These are phyloP conservation scores for Farysia itapuensis DNA, from an alignment of 1,284 basidiomycete species.

Conservation along the genomic window DNA sequence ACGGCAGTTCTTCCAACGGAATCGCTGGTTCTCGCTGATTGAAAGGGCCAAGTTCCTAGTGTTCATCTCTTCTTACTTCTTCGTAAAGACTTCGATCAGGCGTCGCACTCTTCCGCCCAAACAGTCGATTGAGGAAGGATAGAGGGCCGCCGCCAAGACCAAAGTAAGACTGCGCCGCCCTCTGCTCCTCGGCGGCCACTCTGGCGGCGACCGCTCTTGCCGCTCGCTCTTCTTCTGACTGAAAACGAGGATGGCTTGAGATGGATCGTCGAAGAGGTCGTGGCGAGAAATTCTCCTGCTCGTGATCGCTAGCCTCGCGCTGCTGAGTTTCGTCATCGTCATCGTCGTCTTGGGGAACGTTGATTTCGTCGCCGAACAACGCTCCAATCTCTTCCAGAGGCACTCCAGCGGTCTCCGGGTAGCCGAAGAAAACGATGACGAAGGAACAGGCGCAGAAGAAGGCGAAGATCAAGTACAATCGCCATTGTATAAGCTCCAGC, in stretches of 20 bases:
- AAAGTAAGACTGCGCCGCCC: constrained; percentile 65
- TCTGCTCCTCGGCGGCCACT: constrained; percentile 61
- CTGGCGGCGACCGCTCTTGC: constrained; percentile 62
- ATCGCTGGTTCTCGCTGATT: neutral
- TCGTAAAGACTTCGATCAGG: constrained; percentile 38
- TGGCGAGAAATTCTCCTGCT: constrained; percentile 33
- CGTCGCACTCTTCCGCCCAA: constrained; percentile 9
- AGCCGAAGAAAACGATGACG: constrained; percentile 68
- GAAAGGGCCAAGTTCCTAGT: constrained; percentile 43
- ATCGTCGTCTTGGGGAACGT: constrained; percentile 51
- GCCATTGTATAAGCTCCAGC: constrained; percentile 87
- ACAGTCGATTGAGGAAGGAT: constrained; percentile 12
- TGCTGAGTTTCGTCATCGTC: constrained; percentile 23
- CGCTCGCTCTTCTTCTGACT: constrained; percentile 72
- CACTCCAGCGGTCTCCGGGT: constrained; percentile 66
- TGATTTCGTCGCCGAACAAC: constrained; percentile 59
- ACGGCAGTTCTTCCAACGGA: neutral
- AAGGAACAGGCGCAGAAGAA: constrained; percentile 90
- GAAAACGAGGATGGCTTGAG: constrained; percentile 65
- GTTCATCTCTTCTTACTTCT: constrained; percentile 35
- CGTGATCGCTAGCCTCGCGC: constrained; percentile 9
- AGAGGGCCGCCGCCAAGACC: constrained; percentile 5
- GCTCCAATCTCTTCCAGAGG: constrained; percentile 65
- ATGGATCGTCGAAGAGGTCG: constrained; percentile 45
- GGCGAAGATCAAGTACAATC: constrained; percentile 92